Base-by-base conservation (phyloP, 345 rosid species). In the Salix udensis region DNA sequence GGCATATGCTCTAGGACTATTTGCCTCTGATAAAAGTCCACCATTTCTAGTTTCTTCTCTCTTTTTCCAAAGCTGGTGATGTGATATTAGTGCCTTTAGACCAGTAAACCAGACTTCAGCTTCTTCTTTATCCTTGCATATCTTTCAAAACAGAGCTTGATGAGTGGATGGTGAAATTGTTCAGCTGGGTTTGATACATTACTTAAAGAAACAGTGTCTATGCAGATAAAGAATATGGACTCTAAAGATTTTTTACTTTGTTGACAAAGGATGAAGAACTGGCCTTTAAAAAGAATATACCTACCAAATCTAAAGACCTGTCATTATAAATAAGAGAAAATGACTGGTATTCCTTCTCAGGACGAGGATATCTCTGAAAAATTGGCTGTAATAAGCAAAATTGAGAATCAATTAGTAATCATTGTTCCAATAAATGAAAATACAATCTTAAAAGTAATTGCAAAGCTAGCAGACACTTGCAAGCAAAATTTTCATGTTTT, bases 81-180 rank as follows among this genome's bases (percentile, higher is more conserved):
- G 85, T 5, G 86, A 86, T 81, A 86, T 78, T 60, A 90, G 78
- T 39, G 88, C 85, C 76, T 74, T 85, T 65, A 90, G 87, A 73
- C 84, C 91, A 76, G 82, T 79, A 85, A 90, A 82, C 92, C 94
- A 90, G 68, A 88, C 83, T 85, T 90, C 91, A 68, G 89, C 91
- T 84, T 90, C 94, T 80, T 85, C 92, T 80, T 85, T 90, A 81
- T 90, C 92, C 86, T 90, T 89, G 88, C 94, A 88, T 24, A 88
- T 88, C 83, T 80, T 79, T 72, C 60, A 66, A 18, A 18, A 60
- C 37, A 19, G 34, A 53, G 58, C 42, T 68, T 14, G 30, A 26
- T 60, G 16, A 46, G 40, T 23, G 58, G 19, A 75, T 52, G 67
- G 39, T 37, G 11, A 67, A 64, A 26, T 67, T 53, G 55, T 62